Percentiles rank a stretch among this genome's conserved stretches.
These are phyloP conservation scores for Lactarius hatsudake DNA, from an alignment of 768 basidiomycete genomes.

Conservation along the genomic window DNA sequence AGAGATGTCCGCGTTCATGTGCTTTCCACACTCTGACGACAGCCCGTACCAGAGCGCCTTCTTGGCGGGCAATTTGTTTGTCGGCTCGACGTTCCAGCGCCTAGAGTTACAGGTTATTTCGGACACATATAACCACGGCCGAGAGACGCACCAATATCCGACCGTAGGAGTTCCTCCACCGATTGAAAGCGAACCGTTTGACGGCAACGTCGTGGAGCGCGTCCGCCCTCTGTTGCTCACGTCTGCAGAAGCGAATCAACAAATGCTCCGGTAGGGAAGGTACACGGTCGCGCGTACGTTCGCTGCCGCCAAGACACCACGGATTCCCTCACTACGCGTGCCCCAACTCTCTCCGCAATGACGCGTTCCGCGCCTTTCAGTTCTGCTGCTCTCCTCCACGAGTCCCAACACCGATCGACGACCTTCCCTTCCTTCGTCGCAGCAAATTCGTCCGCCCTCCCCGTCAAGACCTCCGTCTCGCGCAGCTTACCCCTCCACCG, in stretches of 20 bases:
- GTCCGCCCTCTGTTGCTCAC: constrained; percentile 43
- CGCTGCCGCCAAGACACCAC: constrained; percentile 58
- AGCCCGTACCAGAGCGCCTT: constrained; percentile 56
- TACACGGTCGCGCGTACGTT: constrained; percentile 41
- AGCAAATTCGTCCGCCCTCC: constrained; percentile 45
- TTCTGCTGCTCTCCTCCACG: constrained; percentile 51
- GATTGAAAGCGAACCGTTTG: constrained; percentile 45
- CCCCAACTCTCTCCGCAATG: constrained; percentile 44
- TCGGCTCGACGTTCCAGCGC: constrained; percentile 51
- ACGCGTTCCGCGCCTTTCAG: constrained; percentile 46
- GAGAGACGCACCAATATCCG: constrained; percentile 47
- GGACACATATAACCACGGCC: background rate
- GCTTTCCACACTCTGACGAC: constrained; percentile 66
- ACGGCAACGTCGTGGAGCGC: constrained; percentile 42
- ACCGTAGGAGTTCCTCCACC: constrained; percentile 55
- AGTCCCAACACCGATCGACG: constrained; percentile 48
- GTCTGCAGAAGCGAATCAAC: constrained; percentile 36
- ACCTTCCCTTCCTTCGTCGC: constrained; percentile 36
- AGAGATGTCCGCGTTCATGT: constrained; percentile 55
- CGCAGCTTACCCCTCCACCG: constrained; percentile 53
- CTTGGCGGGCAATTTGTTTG: constrained; percentile 55
- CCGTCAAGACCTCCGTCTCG: constrained; percentile 44
- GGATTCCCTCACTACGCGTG: constrained; percentile 47
- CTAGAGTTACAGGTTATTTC: constrained; percentile 37
- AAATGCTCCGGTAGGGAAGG: background rate